These are phyloP conservation scores for Pugionium cornutum DNA, from an alignment of 345 rosid genomes.

Conservation along the genomic window DNA sequence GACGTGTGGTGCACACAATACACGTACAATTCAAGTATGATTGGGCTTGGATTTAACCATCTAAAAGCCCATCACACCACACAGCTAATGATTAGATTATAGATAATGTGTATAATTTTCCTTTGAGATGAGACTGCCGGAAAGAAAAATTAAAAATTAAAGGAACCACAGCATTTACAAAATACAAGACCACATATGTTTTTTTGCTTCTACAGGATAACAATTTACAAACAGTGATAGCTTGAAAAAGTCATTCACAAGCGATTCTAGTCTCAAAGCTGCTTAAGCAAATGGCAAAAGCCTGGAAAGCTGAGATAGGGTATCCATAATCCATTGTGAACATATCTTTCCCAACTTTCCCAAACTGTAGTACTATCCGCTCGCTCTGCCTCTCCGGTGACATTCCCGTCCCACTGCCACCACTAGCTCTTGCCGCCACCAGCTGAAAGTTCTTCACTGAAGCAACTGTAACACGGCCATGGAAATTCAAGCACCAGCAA, in stretches of 20 bases:
- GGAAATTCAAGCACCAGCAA: constrained; percentile 82
- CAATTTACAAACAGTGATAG: constrained; percentile 16
- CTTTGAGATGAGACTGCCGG: too few relatives aligned
- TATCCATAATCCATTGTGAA: constrained; percentile 80
- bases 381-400: constrained; percentile 44
- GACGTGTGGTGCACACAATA: too few relatives aligned
- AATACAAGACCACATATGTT: neutral
- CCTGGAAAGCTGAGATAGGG: constrained; percentile 77
- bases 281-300: constrained; percentile 78
- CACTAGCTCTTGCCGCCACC: constrained; percentile 40
- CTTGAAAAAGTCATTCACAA: constrained; percentile 51
- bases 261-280: constrained; percentile 80
- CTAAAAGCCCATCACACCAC: too few relatives aligned
- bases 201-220: neutral
- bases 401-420: constrained; percentile 41
- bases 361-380: constrained; percentile 65
- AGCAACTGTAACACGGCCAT: constrained; percentile 78
- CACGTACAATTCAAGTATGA: too few relatives aligned
- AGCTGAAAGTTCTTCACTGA: constrained; percentile 70
- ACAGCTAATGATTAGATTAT: too few relatives aligned
- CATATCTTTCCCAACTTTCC: constrained; percentile 76
- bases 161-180: neutral
- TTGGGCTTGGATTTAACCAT: too few relatives aligned
- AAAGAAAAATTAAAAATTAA: neutral
- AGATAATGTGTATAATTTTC: too few relatives aligned